Percentiles rank a stretch among this genome's conserved stretches.
Conservation (phyloP, 2,329 filamentous ascomycete genomes). For the Colletotrichum chrysophilum region DNA sequence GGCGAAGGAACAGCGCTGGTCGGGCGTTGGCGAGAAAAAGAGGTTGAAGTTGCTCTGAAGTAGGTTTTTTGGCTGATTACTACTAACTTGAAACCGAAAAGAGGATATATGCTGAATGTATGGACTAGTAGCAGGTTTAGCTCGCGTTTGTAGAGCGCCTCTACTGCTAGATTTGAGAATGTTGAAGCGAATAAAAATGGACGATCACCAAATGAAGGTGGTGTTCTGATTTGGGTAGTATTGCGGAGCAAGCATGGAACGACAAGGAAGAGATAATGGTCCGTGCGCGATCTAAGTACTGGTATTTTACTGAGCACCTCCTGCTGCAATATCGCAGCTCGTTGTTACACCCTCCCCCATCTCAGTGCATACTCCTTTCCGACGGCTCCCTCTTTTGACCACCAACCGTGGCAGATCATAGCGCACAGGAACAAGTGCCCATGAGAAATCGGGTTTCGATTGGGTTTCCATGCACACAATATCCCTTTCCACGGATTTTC, state of each 20-base stretch:
- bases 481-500: too few species aligned
- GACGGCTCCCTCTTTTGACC: too few species aligned
- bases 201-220: background rate
- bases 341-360: too few species aligned
- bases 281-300: background rate
- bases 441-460: too few species aligned
- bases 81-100: background rate
- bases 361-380: too few species aligned
- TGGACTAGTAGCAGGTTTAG: background rate
- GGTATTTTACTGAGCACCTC: too few species aligned
- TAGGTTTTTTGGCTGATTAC: too few species aligned
- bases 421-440: too few species aligned
- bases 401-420: too few species aligned
- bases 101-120: too few species aligned
- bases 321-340: too few species aligned
- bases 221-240: background rate
- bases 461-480: too few species aligned
- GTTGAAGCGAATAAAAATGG: accelerated
- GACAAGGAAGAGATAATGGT: background rate
- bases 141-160: background rate
- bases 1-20: background rate
- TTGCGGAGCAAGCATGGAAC: background rate
- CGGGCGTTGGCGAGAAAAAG: background rate
- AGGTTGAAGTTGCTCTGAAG: background rate
- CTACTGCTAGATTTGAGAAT: background rate